Evolutionary conservation across 2,329 filamentous ascomycete species (phyloP), one percentile per base, ranked within the genome.

Genomic region (Meredithiella fracta): DNA sequence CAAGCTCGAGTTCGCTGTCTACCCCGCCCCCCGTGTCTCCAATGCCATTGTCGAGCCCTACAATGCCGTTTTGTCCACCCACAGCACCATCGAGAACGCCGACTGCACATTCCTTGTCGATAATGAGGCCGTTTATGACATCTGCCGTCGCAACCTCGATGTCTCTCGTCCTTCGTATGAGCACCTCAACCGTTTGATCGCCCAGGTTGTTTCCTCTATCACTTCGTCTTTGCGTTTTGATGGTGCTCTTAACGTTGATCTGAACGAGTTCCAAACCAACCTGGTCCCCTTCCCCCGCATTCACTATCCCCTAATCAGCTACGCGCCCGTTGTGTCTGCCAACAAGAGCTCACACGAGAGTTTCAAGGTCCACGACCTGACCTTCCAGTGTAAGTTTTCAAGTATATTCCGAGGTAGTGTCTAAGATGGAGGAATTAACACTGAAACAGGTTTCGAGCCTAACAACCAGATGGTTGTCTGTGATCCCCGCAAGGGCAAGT

Each of bases 261-360:
- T 86, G 64, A 85, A 85, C 75, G 82, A 85, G 71, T 85, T 86
- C 76, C 82, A 85, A 75, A 85, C 82, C 67, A 85, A 85, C 73
- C 66, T 86, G 70, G 82, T 85, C 54, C 82, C 82, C 25, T 85
- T 83, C 68, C 82, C 82, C 37, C 80, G 82, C 67, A 85, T 86
- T 62, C 82, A 85, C 73, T 86, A 84, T 69, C 82, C 82, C 54
- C 70, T 85, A 50, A 83, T 85, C 71, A 82, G 78, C 72, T 85
- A 85, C 65, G 80, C 82, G 9, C 82, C 82, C 31, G 82, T 86
- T 62, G 75, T 85, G 61, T 85, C 81, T 22, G 79, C 80, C 58
- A 75, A 78, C 73, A 86, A 86, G 78, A 87, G 84, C 69, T 79
- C 82, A 51, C 86, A 92, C 66, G 86, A 92, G 74, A 87, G 84